These are phyloP conservation scores for Eremothecium coryli DNA, from an alignment of 1,139 yeast genomes.

Conservation along the genomic window DNA sequence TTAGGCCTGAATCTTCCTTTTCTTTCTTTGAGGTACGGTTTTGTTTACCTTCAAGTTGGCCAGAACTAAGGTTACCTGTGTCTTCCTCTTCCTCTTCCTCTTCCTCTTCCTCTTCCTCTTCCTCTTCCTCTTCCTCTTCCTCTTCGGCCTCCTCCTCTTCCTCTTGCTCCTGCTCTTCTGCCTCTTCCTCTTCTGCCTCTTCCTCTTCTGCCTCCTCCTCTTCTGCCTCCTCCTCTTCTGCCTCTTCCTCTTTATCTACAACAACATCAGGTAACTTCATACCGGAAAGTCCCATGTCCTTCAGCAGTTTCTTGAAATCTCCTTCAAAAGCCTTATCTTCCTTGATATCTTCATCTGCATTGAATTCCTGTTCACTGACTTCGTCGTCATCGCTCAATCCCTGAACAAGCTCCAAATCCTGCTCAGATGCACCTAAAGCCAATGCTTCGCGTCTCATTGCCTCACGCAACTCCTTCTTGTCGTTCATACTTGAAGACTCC, in stretches of 20 bases:
- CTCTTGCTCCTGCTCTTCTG: constrained; percentile 17
- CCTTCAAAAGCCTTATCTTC: constrained; percentile 43
- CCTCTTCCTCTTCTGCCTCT: constrained; percentile 18
- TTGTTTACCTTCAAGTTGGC: constrained; percentile 9
- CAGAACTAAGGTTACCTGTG: constrained; percentile 11
- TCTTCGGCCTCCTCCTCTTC: constrained; percentile 18
- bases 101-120: constrained; percentile 15
- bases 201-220: constrained; percentile 13
- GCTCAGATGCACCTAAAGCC: constrained; percentile 65
- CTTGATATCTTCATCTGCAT: constrained; percentile 32
- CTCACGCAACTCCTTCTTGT: constrained; percentile 30
- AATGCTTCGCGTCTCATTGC: constrained; percentile 60
- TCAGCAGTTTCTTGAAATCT: constrained; percentile 61
- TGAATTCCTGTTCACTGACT: constrained; percentile 56
- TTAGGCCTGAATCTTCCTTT: constrained; percentile 33
- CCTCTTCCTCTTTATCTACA: constrained; percentile 24
- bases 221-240: constrained; percentile 19
- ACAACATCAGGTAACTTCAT: constrained; percentile 23
- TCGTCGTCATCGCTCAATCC: constrained; percentile 51
- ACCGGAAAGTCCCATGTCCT: constrained; percentile 51
- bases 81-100: constrained; percentile 16
- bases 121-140: constrained; percentile 12
- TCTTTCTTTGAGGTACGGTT: constrained; percentile 22
- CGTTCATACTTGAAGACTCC: constrained; percentile 13
- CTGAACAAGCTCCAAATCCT: constrained; percentile 47